Evolutionary conservation across 257 asterid genomes (phyloP), one percentile per base, ranked within the genome.

Genomic region (Nicotiana tabacum): DNA sequence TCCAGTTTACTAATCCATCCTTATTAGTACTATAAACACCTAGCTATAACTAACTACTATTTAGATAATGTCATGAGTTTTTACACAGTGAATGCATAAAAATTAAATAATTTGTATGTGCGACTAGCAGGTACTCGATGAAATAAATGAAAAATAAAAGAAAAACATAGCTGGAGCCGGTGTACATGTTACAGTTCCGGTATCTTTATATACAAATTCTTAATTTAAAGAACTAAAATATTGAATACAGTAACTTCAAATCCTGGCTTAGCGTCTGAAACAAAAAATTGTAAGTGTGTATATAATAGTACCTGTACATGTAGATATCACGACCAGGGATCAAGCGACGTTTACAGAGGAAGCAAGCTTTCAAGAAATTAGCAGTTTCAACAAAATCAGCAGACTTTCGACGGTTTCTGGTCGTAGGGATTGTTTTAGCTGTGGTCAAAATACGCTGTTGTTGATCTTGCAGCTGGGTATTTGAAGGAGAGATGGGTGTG

Each of bases 241-340:
- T 9, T 6, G 9, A 37, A 37, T 0, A 6, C 7, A 5, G 9
- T 39, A 39, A 39, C 1, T 39, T 7, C 10, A 39, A 7, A 24
- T 24, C 27, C 27, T 24, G 27, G 27, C 27, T 0, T 24, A 24
- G 27, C 1, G 27, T 24, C 27, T 24, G 27, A 24, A 39, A 39
- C 48, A 43, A 30, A 51, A 51, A 10, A 33, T 35, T 18, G 9
- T 33, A 32, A 1, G 4, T 66, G 6, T 3, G 77, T 13, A n/a
- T 70, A 37, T 15, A 21, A 24, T 8, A 21, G n/a, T 66, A 81
- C 83, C 83, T 66, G 72, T 81, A 81, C 83, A 81, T 81, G 83
- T 81, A 81, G 83, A 81, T 81, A 48, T 81, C 83, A 2, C 83
- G 83, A n/a, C 61, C 66, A 32, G 83, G 83, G 55, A 81, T 66